Conservation (phyloP, 441 rosid species). For the Eruca vesicaria region DNA sequence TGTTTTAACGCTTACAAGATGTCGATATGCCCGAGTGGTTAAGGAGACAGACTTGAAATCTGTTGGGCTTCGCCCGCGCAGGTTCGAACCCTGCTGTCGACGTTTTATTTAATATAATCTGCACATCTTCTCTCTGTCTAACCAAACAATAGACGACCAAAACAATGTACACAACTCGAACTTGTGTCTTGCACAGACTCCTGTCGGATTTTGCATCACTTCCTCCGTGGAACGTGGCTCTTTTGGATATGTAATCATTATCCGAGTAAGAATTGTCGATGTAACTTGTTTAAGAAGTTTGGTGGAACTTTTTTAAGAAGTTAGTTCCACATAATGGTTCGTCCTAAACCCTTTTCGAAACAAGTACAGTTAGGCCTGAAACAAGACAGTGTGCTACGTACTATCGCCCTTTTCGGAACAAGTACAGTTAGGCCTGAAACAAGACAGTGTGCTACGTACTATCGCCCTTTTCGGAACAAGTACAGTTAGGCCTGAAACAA, state of each 20-base stretch:
- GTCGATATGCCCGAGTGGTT: constrained; percentile 99
- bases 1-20: fast-evolving
- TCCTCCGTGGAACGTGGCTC: constrained; percentile 29
- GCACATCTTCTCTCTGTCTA: neutral
- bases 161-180: too few relatives aligned
- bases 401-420: neutral
- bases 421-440: neutral
- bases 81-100: constrained; percentile 99
- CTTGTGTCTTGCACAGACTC: too few relatives aligned
- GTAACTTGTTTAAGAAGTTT: neutral
- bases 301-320: too few relatives aligned
- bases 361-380: neutral
- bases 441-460: constrained; percentile 1
- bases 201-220: constrained; percentile 26
- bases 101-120: constrained; percentile 29
- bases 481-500: neutral
- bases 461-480: neutral
- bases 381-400: neutral
- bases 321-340: neutral
- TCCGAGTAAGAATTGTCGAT: neutral
- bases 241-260: neutral
- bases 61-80: constrained; percentile 78
- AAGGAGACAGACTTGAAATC: constrained; percentile 98
- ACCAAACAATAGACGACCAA: too few relatives aligned
- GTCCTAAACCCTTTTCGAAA: neutral